Evolutionary conservation across 2,329 filamentous ascomycete species (phyloP).

Genomic region (Coleophoma crateriformis): DNA sequence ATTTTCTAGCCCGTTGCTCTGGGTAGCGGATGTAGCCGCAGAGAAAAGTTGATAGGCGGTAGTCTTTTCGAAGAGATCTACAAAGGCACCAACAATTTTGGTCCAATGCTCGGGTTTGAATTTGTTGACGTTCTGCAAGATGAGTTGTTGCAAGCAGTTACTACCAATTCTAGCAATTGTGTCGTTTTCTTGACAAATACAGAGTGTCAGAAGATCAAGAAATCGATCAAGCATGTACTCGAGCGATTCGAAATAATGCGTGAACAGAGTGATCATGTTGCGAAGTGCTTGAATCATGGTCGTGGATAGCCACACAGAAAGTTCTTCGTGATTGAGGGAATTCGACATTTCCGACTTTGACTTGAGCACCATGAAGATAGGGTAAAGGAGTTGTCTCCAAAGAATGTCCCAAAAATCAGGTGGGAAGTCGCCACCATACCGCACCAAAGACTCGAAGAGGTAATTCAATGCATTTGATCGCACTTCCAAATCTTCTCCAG

Average conservation of each 20-base stretch:
- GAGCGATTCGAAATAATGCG: conserved; percentile 92
- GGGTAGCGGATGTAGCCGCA: conserved; percentile 55
- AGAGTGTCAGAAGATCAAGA: conserved; percentile 85
- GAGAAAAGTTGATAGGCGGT: conserved; percentile 95
- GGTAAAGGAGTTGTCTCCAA: conserved; percentile 93
- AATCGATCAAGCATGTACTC: conserved; percentile 99
- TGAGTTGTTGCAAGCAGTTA: conserved; percentile 95
- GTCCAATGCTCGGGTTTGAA: conserved; percentile 85
- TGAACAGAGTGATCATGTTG: conserved; percentile 98
- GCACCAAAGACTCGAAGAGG: conserved; percentile 89
- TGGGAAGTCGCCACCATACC: conserved; percentile 87
- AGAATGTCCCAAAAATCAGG: conserved; percentile 97
- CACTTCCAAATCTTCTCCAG: conserved; percentile 94
- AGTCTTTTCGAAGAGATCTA: conserved; percentile 89
- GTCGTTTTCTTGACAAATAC: conserved; percentile 98
- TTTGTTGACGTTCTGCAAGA: conserved; percentile 92
- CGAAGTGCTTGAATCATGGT: conserved; percentile 98
- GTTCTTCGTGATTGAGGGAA: conserved; percentile 89
- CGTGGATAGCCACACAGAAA: conserved; percentile 97
- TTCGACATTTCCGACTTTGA: conserved; percentile 96
- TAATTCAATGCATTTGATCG: conserved; percentile 88
- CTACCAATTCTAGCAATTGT: conserved; percentile 97
- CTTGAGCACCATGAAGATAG: conserved; percentile 96
- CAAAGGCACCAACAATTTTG: conserved; percentile 92
- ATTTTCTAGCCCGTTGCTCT: conserved; percentile 48